Evolutionary conservation across 768 basidiomycete genomes (phyloP).

Genomic region (Leccinellum rugosiceps): DNA sequence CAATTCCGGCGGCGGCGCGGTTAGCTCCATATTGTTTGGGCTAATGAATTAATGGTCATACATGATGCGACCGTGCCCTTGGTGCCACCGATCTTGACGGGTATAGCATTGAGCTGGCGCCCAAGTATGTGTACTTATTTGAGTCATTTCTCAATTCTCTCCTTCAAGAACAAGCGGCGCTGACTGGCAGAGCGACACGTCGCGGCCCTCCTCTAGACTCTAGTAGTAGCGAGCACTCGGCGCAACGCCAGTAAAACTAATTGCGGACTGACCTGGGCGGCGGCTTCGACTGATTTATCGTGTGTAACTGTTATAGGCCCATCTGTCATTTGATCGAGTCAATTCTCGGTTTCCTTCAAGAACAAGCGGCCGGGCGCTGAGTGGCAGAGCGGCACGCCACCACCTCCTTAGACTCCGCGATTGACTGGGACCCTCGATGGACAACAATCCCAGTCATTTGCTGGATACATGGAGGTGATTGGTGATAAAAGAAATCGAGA

Average conservation of each 20-base stretch:
- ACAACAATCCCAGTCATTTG: not conserved
- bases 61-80: not conserved
- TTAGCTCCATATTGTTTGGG: not conserved
- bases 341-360: not conserved
- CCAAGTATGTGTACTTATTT: too few species aligned
- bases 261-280: not conserved
- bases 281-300: not conserved
- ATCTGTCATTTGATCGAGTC: too few species aligned
- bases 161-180: too few species aligned
- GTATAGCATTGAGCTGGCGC: not conserved
- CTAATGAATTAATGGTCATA: not conserved
- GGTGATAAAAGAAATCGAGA: not conserved
- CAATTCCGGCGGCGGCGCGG: not conserved
- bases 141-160: too few species aligned
- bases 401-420: not conserved
- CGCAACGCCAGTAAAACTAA: not conserved
- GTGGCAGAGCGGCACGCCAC: not conserved
- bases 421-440: too few species aligned
- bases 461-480: not conserved
- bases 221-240: not conserved
- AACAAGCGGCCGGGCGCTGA: not conserved
- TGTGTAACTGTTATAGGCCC: too few species aligned
- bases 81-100: not conserved
- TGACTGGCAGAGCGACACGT: too few species aligned
- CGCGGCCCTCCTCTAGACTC: too few species aligned